phyloP scores from a whole-genome alignment of 768 basidiomycete species.

The Rhizopogon roseolus region DNA sequence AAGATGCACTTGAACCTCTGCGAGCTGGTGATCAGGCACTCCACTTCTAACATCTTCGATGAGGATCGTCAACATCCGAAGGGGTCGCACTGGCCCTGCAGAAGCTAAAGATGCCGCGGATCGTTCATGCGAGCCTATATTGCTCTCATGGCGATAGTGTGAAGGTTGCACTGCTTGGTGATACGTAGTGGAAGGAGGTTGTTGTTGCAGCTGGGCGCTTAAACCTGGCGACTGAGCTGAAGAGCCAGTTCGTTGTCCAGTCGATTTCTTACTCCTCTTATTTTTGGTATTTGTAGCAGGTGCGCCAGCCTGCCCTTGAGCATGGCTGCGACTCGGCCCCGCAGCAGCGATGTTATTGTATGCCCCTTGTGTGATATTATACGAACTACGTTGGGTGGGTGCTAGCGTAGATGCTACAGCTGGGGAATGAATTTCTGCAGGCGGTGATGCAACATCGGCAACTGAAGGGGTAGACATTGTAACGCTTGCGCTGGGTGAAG shows the following conservation, averaged over 20 bases:
- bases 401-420: background rate
- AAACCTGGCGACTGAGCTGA: background rate
- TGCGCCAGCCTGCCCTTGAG: background rate
- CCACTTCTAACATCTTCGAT: conserved; percentile 60
- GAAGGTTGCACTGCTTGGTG: background rate
- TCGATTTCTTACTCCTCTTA: conserved; percentile 11
- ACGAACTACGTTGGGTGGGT: background rate
- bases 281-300: background rate
- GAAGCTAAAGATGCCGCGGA: conserved; percentile 7
- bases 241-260: conserved; percentile 4
- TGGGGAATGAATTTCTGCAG: background rate
- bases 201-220: conserved; percentile 7
- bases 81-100: conserved; percentile 12
- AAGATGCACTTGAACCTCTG: conserved; percentile 63
- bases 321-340: background rate
- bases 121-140: conserved; percentile 5
- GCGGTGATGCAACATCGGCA: conserved; percentile 1
- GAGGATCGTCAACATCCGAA: conserved; percentile 60
- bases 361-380: background rate
- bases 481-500: background rate
- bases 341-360: conserved; percentile 3
- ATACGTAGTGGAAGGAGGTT: background rate
- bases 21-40: conserved; percentile 50
- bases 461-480: conserved; percentile 4
- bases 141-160: conserved; percentile 15